Percentiles rank a stretch among this genome's conserved stretches.
Conservation (phyloP, 108 stramenopile species). For the Pseudonitzschia delicatissima region DNA sequence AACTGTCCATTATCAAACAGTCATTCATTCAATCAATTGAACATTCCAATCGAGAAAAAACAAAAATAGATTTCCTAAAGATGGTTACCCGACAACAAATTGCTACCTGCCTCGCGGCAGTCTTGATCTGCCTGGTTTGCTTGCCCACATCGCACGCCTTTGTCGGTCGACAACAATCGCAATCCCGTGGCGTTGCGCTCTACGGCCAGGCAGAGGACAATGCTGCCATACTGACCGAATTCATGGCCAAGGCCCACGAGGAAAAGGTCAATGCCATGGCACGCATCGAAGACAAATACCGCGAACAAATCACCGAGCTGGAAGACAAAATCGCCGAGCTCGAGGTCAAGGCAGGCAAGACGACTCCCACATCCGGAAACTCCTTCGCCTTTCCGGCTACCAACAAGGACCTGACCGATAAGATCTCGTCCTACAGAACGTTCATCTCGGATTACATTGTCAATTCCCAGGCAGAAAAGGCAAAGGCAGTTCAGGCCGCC, state of each 20-base stretch:
- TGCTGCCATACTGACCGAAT: constrained; percentile 46
- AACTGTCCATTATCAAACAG: no score
- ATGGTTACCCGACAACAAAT: background rate
- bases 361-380: constrained; percentile 17
- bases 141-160: background rate
- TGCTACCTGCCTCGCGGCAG: background rate
- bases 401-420: constrained; percentile 33
- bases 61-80: no score
- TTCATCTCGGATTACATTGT: constrained; percentile 64
- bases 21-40: no score
- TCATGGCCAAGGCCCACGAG: constrained; percentile 73
- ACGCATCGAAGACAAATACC: constrained; percentile 53
- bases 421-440: constrained; percentile 45
- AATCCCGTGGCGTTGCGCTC: background rate
- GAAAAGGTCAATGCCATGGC: constrained; percentile 62
- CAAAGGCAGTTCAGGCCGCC: constrained; percentile 45
- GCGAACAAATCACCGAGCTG: constrained; percentile 41
- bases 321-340: constrained; percentile 46
- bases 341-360: constrained; percentile 23
- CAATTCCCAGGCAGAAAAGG: constrained; percentile 54
- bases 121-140: background rate
- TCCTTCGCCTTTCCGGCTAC: constrained; percentile 31
- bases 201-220: background rate
- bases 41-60: no score
- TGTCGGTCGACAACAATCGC: background rate